A percentile compares a stretch with the other conserved stretches of the same genome.
Evolutionary conservation across 306 rosid species (phyloP).

Genomic region (Acacia confusa): DNA sequence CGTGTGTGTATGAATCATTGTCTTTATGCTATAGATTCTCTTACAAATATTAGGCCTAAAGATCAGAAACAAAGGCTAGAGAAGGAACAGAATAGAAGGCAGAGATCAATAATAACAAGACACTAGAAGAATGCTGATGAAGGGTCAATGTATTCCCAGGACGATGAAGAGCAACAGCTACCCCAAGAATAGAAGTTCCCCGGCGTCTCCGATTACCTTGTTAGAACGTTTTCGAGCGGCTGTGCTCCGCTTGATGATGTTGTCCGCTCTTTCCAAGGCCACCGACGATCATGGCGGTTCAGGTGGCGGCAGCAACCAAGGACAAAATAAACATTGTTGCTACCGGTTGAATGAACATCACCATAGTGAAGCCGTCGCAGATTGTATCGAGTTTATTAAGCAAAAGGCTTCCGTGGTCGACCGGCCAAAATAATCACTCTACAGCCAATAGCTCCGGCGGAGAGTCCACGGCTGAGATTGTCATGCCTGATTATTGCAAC

Average conservation of each 20-base stretch:
- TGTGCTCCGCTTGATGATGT: slow-evolving; percentile 78
- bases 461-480: neutral
- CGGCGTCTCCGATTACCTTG: slow-evolving; percentile 52
- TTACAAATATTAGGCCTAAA: neutral
- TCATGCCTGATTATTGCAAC: neutral
- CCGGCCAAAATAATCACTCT: slow-evolving; percentile 10
- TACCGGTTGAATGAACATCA: slow-evolving; percentile 44
- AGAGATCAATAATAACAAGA: neutral
- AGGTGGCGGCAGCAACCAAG: neutral
- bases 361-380: slow-evolving; percentile 82
- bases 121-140: slow-evolving; percentile 37
- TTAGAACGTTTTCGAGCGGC: slow-evolving; percentile 86
- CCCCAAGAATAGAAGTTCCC: slow-evolving; percentile 34
- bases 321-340: slow-evolving; percentile 29
- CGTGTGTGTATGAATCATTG: slow-evolving; percentile 12
- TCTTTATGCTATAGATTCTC: slow-evolving; percentile 35
- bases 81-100: neutral
- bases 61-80: neutral
- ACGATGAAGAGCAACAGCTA: slow-evolving; percentile 28
- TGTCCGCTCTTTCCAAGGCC: slow-evolving; percentile 69
- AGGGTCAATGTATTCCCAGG: slow-evolving; percentile 69
- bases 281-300: slow-evolving; percentile 1
- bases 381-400: slow-evolving; percentile 91
- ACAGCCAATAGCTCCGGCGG: slow-evolving; percentile 19
- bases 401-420: slow-evolving; percentile 49